Percentiles rank a stretch among this genome's conserved stretches.
Conservation (phyloP, 208 protist genomes). For the Leishmania aethiopica region DNA sequence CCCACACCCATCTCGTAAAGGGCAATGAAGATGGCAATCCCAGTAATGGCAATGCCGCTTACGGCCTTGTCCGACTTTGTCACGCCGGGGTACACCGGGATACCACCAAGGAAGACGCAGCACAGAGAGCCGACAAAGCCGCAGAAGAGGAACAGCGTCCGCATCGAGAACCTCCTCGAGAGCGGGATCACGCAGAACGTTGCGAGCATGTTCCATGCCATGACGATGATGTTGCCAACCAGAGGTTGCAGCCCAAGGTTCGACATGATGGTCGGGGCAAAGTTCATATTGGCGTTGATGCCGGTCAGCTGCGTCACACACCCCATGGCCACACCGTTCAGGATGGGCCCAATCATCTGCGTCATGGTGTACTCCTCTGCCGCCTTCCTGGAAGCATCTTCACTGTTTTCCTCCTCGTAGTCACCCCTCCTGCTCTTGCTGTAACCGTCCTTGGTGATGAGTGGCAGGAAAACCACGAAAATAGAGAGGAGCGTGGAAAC, state of each 20-base stretch:
- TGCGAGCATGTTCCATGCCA: constrained; percentile 65
- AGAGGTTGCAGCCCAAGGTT: constrained; percentile 44
- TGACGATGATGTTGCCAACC: constrained; percentile 65
- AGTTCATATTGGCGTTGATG: constrained; percentile 79
- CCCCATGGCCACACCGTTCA: constrained; percentile 40
- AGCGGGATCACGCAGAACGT: constrained; percentile 55
- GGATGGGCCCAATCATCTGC: constrained; percentile 35
- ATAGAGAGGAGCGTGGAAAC: constrained; percentile 36
- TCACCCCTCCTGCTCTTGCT: not conserved
- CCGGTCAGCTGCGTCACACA: constrained; percentile 64
- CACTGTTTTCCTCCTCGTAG: constrained; percentile 21
- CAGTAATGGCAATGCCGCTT: constrained; percentile 46
- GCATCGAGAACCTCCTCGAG: constrained; percentile 46
- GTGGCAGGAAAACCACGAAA: constrained; percentile 35
- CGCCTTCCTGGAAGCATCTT: not conserved
- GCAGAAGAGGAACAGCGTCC: constrained; percentile 43
- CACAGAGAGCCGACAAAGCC: constrained; percentile 36
- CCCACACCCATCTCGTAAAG: constrained; percentile 60
- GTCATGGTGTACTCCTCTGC: constrained; percentile 26
- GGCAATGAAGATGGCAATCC: constrained; percentile 61
- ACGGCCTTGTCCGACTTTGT: constrained; percentile 25
- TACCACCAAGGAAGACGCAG: constrained; percentile 58
- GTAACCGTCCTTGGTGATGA: constrained; percentile 33
- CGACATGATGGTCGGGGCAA: constrained; percentile 61
- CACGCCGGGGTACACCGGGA: constrained; percentile 63